phyloP scores from a whole-genome alignment of 345 rosid species.

The Corchorus olitorius region DNA sequence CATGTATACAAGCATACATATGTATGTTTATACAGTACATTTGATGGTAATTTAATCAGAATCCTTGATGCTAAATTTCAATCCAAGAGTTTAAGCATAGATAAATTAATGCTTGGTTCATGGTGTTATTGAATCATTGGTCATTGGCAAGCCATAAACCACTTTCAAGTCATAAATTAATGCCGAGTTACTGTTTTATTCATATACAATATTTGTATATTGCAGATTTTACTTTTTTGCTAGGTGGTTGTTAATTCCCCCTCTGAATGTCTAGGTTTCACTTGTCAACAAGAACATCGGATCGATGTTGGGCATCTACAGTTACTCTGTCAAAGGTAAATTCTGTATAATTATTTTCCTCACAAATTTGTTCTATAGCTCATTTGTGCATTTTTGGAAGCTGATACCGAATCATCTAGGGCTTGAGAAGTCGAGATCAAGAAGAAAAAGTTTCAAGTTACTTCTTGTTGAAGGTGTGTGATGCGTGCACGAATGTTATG shows the following conservation, averaged over 20 bases:
- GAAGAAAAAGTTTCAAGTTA: conserved; percentile 84
- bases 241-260: neutral
- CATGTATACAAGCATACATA: too few relatives aligned
- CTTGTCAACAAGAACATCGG: conserved; percentile 73
- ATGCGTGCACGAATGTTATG: neutral
- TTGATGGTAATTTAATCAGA: too few relatives aligned
- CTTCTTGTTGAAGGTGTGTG: conserved; percentile 65
- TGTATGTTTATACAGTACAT: too few relatives aligned
- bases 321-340: conserved; percentile 75
- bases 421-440: conserved; percentile 68
- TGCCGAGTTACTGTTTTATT: neutral
- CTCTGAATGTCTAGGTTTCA: conserved; percentile 50
- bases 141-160: neutral
- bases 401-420: conserved; percentile 38
- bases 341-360: conserved; percentile 7
- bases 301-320: conserved; percentile 55
- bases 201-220: neutral
- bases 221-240: conserved; percentile 7
- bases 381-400: neutral
- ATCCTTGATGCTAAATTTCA: too few relatives aligned
- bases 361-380: neutral
- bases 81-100: too few relatives aligned
- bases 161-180: neutral
- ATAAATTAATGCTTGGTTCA: neutral
- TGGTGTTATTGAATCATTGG: neutral